A percentile compares a stretch with the other conserved stretches of the same genome.
phyloP scores from a whole-genome alignment of 2,329 filamentous ascomycete genomes.

The Ophiostoma ulmi region DNA sequence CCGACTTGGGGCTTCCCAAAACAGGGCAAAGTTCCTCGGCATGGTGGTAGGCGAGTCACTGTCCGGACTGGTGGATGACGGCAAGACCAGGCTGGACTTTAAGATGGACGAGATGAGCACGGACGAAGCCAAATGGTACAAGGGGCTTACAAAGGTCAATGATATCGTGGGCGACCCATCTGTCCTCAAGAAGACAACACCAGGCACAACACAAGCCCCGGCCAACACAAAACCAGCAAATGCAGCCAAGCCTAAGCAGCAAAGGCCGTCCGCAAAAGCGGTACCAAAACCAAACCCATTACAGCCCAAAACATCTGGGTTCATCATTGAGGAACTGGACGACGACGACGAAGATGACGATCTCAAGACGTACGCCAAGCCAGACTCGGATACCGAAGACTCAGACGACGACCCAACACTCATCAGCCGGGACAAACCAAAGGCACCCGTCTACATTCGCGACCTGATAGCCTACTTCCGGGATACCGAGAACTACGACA shows the following conservation, averaged over 20 bases:
- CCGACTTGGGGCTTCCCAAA: constrained; percentile 70
- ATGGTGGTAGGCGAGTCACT: constrained; percentile 78
- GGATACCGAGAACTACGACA: constrained; percentile 78
- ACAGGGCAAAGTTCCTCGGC: constrained; percentile 72
- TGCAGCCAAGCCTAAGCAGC: neutral
- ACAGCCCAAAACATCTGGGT: constrained; percentile 32
- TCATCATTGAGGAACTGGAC: constrained; percentile 63
- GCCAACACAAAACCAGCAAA: constrained; percentile 16
- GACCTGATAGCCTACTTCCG: constrained; percentile 75
- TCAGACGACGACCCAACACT: constrained; percentile 90
- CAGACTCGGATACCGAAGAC: constrained; percentile 82
- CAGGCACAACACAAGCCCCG: constrained; percentile 20
- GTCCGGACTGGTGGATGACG: constrained; percentile 59
- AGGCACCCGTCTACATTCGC: constrained; percentile 82
- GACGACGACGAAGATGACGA: constrained; percentile 61
- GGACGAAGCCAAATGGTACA: constrained; percentile 70
- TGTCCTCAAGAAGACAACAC: constrained; percentile 35
- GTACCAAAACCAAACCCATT: neutral
- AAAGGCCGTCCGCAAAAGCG: constrained; percentile 27
- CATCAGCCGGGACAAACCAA: constrained; percentile 74
- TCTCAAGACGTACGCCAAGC: constrained; percentile 74
- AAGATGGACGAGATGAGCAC: constrained; percentile 72
- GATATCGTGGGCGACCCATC: constrained; percentile 57
- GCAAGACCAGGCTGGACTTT: constrained; percentile 72
- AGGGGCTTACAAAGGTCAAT: constrained; percentile 55